A percentile compares a stretch with the other conserved stretches of the same genome.
Evolutionary conservation across 2,329 filamentous ascomycete genomes (phyloP).

Genomic region (Fonsecaea nubica): DNA sequence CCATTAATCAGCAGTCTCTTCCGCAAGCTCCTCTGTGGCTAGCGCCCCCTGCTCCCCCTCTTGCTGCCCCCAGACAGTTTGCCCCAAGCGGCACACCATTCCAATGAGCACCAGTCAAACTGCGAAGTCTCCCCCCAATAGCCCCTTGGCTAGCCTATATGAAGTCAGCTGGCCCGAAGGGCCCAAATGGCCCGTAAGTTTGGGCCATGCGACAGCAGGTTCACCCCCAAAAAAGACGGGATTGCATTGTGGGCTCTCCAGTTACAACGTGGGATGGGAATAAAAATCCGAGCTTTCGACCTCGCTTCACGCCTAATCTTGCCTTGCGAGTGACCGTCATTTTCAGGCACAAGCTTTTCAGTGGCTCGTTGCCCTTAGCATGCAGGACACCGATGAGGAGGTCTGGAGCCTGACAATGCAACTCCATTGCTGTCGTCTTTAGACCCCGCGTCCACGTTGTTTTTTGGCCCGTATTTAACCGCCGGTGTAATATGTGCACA

Average conservation of each 20-base stretch:
- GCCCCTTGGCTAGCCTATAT: not conserved
- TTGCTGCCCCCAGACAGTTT: not conserved
- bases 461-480: not conserved
- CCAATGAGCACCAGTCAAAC: not conserved
- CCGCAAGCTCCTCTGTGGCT: not conserved
- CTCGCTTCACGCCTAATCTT: constrained; percentile 1
- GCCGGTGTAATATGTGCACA: not conserved
- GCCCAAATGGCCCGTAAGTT: not conserved
- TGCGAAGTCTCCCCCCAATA: not conserved
- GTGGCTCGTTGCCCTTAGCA: not conserved
- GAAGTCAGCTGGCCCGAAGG: not conserved
- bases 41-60: not conserved
- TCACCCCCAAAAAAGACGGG: constrained; percentile 4
- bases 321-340: not conserved
- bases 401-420: constrained; percentile 1
- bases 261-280: not conserved
- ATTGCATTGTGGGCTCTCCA: not conserved
- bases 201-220: not conserved
- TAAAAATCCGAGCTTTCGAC: not conserved
- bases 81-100: not conserved
- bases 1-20: not conserved
- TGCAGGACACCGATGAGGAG: constrained; percentile 1
- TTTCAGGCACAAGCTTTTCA: not conserved
- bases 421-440: not conserved
- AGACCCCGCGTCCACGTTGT: not conserved